A percentile compares a stretch with the other conserved stretches of the same genome.
Conservation (phyloP, 2,329 filamentous ascomycete species). For the Trichoderma guizhouense region DNA sequence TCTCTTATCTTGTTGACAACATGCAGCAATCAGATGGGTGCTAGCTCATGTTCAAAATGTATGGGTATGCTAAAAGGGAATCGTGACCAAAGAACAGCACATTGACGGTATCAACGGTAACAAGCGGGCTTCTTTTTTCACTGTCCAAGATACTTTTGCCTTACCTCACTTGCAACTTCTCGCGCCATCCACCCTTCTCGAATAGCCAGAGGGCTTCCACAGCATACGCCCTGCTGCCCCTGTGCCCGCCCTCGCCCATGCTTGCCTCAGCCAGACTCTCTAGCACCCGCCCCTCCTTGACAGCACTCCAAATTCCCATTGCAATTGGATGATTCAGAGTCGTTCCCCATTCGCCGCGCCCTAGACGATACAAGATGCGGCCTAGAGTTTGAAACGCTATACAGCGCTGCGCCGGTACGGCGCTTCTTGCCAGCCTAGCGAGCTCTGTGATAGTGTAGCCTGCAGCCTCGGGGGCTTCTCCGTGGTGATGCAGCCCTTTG, state of each 20-base stretch:
- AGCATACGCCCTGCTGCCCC: constrained; percentile 79
- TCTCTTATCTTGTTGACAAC: neutral
- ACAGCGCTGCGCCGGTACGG: constrained; percentile 82
- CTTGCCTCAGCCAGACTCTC: constrained; percentile 76
- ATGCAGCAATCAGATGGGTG: neutral
- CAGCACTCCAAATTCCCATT: constrained; percentile 76
- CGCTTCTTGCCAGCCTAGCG: constrained; percentile 73
- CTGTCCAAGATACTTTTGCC: neutral
- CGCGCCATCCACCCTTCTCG: constrained; percentile 68
- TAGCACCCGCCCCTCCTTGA: constrained; percentile 74
- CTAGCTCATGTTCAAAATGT: neutral
- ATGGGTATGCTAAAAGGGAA: neutral
- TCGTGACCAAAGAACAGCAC: neutral
- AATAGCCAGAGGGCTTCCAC: constrained; percentile 86
- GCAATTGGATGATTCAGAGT: constrained; percentile 57
- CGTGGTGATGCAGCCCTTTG: constrained; percentile 88
- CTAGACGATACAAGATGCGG: constrained; percentile 77
- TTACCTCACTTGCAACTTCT: constrained; percentile 55
- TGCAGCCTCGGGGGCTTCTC: constrained; percentile 84
- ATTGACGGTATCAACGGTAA: neutral
- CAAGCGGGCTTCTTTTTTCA: neutral
- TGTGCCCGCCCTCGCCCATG: constrained; percentile 64
- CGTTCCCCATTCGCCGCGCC: constrained; percentile 67
- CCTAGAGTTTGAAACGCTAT: constrained; percentile 90
- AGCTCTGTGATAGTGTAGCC: constrained; percentile 92